A percentile compares a stretch with the other conserved stretches of the same genome.
Evolutionary conservation across 2,329 filamentous ascomycete species (phyloP).

Genomic region (Alternaria dauci): DNA sequence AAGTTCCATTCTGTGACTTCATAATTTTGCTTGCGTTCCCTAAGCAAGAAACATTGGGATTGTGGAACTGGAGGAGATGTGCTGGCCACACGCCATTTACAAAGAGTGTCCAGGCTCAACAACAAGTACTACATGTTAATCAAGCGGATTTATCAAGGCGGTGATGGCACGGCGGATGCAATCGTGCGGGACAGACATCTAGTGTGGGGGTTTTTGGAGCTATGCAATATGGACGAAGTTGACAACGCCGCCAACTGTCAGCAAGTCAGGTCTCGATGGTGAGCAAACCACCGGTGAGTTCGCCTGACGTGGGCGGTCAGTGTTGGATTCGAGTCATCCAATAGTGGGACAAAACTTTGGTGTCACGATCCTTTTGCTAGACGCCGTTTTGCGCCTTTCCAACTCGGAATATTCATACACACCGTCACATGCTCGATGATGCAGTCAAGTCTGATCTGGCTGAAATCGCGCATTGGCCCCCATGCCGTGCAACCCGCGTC

Average conservation of each 20-base stretch:
- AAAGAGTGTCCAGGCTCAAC: background rate
- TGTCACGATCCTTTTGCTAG: constrained; percentile 21
- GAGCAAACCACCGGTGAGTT: constrained; percentile 9
- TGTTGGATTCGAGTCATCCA: constrained; percentile 14
- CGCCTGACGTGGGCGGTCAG: constrained; percentile 15
- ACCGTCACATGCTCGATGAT: constrained; percentile 20
- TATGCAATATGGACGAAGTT: background rate
- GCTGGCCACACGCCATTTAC: background rate
- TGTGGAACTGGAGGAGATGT: background rate
- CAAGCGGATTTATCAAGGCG: background rate
- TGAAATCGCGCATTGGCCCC: constrained; percentile 7
- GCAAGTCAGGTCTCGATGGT: constrained; percentile 10
- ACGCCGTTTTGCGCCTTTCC: constrained; percentile 19
- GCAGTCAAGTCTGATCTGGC: constrained; percentile 9
- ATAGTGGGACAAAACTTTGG: constrained; percentile 22
- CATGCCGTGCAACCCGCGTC: constrained; percentile 20
- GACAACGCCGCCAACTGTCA: constrained; percentile 7
- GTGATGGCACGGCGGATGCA: constrained; percentile 8
- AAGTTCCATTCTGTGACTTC: constrained; percentile 3
- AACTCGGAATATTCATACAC: constrained; percentile 13
- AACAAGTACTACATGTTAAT: background rate
- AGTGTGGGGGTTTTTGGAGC: constrained; percentile 12
- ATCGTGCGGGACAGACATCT: constrained; percentile 2
- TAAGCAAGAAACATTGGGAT: background rate
- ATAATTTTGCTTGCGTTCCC: constrained; percentile 3